These are phyloP conservation scores for Debaryomyces hansenii DNA, from an alignment of 805 yeast genomes.

Conservation along the genomic window DNA sequence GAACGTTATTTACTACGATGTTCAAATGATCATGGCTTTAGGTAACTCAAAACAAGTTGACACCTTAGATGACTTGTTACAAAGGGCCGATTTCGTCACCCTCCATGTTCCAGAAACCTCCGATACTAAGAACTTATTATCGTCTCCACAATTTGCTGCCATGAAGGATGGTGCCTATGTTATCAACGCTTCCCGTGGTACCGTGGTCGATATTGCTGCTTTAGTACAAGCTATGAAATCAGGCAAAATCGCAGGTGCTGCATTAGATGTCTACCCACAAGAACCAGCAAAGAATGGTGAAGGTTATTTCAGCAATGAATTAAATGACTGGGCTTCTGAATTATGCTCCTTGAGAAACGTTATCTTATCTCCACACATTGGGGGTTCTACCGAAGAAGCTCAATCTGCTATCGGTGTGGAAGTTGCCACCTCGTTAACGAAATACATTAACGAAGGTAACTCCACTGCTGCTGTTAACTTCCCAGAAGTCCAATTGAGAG, in stretches of 20 bases:
- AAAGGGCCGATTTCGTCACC: constrained; percentile 82
- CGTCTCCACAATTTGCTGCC: constrained; percentile 87
- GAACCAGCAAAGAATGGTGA: constrained; percentile 98
- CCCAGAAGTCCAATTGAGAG: constrained; percentile 95
- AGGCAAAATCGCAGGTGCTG: constrained; percentile 96
- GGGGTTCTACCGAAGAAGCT: constrained; percentile 99
- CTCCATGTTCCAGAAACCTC: constrained; percentile 93
- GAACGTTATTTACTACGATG: constrained; percentile 93
- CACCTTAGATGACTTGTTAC: constrained; percentile 78
- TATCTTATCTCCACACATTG: constrained; percentile 95
- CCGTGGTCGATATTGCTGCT: constrained; percentile 95
- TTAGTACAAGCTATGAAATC: constrained; percentile 86
- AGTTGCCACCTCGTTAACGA: constrained; percentile 81
- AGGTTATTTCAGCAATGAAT: constrained; percentile 64
- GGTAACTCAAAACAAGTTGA: constrained; percentile 95
- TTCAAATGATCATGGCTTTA: constrained; percentile 87
- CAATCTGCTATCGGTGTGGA: constrained; percentile 97
- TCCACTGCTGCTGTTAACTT: constrained; percentile 95
- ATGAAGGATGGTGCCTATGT: constrained; percentile 96
- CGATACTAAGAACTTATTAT: constrained; percentile 87
- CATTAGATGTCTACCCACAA: constrained; percentile 92
- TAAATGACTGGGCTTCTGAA: constrained; percentile 84
- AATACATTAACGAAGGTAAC: constrained; percentile 94
- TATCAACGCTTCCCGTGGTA: constrained; percentile 96
- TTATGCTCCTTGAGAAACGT: constrained; percentile 80